Evolutionary conservation across 208 protist genomes (phyloP).

Genomic region (Trypanosoma cruzi): DNA sequence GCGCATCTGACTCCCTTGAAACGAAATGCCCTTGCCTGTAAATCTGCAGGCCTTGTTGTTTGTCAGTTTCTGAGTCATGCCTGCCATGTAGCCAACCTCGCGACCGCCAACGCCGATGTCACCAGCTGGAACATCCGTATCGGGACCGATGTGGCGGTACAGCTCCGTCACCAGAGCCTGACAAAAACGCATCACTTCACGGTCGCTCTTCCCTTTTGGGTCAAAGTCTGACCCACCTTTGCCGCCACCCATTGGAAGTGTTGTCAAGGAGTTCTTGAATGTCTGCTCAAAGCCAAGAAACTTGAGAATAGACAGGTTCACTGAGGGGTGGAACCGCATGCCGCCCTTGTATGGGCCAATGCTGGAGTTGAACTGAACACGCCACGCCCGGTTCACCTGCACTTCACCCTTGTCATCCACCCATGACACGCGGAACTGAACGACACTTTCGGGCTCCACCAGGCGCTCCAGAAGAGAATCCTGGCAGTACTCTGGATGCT

Average conservation of each 20-base stretch:
- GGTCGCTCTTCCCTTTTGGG: conserved; percentile 92
- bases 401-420: conserved; percentile 84
- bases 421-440: conserved; percentile 95
- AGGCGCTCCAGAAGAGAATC: conserved; percentile 76
- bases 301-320: conserved; percentile 93
- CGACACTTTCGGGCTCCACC: conserved; percentile 91
- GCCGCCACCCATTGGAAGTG: conserved; percentile 91
- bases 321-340: conserved; percentile 80
- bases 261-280: conserved; percentile 95
- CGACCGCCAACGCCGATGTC: conserved; percentile 94
- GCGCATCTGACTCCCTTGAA: conserved; percentile 91
- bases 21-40: conserved; percentile 92
- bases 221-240: conserved; percentile 96
- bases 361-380: conserved; percentile 94
- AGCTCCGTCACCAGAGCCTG: conserved; percentile 93
- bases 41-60: conserved; percentile 87
- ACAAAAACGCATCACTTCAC: conserved; percentile 95
- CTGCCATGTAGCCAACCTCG: conserved; percentile 94
- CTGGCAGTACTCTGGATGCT: conserved; percentile 75
- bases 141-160: conserved; percentile 83
- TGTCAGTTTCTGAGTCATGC: conserved; percentile 88
- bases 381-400: conserved; percentile 91
- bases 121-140: conserved; percentile 95
- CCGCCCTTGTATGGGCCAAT: conserved; percentile 96
- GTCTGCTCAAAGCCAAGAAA: conserved; percentile 97